Evolutionary conservation across 2,329 filamentous ascomycete genomes (phyloP), one percentile per base, ranked within the genome.

Genomic region (Calycina herbarum): DNA sequence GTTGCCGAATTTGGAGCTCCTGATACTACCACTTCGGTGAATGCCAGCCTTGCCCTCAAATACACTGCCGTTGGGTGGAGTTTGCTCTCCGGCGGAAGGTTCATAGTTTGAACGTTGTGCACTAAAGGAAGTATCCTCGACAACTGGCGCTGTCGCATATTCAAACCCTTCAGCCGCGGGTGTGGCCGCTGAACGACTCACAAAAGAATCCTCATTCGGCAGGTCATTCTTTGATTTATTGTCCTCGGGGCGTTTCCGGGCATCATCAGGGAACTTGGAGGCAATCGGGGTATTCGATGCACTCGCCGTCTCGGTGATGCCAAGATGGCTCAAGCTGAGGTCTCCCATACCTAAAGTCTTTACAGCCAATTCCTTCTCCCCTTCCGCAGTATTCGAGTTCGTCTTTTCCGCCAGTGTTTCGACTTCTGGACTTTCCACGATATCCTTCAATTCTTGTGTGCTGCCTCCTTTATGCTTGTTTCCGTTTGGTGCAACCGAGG

Each of bases 341-440:
- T 97, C 92, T 5, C 95, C 95, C 73, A 87, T 88, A 13, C 95
- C 95, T 60, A 99, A 82, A 0, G 95, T 98, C 74, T 94, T 93
- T 1, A 97, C 86, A 1, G 95, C 93, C 13, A 89, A 86, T 71
- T 93, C 89, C 73, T 88, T 91, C 67, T 84, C 84, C 64, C 82
- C 82, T 76, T 65, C 66, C 27, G 63, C 65, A 40, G 73, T 72
- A 31, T 73, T 75, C 1, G 65, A 63, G 63, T 77, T 73, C 40
- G 76, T 73, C 10, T 75, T 71, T 11, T 77, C 76, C 57, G 61
- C 73, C 65, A 65, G 72, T 64, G 48, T 78, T 77, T 73, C 76
- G 27, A 74, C 72, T 57, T 71, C 73, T 8, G 71, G 73, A 57
- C 68, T 72, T 64, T 75, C 73, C 15, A 72, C 65, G 45, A 64